A percentile compares a stretch with the other conserved stretches of the same genome.
Evolutionary conservation across 164 flowering plant species (phyloP).

Genomic region (Annona cherimola): DNA sequence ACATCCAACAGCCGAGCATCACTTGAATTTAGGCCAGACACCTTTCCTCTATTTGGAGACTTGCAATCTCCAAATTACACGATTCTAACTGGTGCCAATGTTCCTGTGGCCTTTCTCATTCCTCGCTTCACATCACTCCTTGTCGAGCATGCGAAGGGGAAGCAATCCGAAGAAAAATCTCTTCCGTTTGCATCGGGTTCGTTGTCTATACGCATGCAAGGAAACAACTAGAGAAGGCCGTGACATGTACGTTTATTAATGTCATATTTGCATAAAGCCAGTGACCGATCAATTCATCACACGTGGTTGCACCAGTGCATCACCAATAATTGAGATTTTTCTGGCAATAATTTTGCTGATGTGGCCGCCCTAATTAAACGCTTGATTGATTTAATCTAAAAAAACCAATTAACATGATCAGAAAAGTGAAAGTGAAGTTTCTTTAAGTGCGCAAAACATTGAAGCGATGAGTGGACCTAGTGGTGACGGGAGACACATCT

Average conservation of each 20-base stretch:
- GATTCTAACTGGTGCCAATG: neutral
- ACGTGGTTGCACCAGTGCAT: neutral
- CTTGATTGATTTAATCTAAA: too few species aligned
- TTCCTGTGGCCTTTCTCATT: neutral
- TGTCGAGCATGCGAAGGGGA: neutral
- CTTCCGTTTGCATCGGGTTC: neutral
- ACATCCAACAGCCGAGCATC: neutral
- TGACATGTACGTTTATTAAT: neutral
- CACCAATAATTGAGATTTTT: too few species aligned
- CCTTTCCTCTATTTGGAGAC: too few species aligned
- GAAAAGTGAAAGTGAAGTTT: too few species aligned
- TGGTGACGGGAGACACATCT: too few species aligned
- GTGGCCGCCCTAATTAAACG: too few species aligned
- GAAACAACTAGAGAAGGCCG: neutral
- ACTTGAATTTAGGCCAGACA: neutral
- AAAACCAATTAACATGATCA: too few species aligned
- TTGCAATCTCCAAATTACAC: too few species aligned
- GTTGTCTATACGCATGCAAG: neutral
- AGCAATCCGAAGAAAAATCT: too few species aligned
- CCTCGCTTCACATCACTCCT: neutral
- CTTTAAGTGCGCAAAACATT: too few species aligned
- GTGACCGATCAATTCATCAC: neutral
- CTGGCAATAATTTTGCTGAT: too few species aligned
- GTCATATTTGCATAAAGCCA: neutral
- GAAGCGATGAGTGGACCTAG: too few species aligned